A percentile compares a stretch with the other conserved stretches of the same genome.
These are phyloP conservation scores for Naematelia encephala DNA, from an alignment of 768 basidiomycete genomes.

Conservation along the genomic window DNA sequence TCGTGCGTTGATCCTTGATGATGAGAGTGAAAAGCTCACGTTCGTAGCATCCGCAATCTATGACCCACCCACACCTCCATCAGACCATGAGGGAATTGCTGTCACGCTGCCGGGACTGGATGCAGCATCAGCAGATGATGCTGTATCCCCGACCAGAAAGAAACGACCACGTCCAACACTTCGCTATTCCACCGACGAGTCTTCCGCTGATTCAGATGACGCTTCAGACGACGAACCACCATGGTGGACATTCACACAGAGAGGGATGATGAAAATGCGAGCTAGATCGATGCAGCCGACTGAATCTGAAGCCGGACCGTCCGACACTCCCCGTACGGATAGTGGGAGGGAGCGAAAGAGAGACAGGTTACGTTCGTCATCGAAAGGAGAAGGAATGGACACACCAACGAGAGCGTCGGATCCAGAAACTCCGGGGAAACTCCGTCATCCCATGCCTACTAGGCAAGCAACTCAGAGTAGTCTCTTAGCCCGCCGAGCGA, in stretches of 20 bases:
- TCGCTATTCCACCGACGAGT: conserved; percentile 18
- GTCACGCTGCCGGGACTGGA: not conserved
- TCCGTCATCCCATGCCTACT: not conserved
- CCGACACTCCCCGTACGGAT: not conserved
- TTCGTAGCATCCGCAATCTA: conserved; percentile 30
- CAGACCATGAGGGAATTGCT: conserved; percentile 3
- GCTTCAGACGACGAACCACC: conserved; percentile 32
- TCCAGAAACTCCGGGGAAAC: not conserved
- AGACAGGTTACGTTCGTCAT: not conserved
- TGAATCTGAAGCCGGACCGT: not conserved
- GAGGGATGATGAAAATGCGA: conserved; percentile 36
- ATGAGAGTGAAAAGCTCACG: not conserved
- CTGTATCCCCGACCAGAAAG: conserved; percentile 3
- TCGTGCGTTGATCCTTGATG: conserved; percentile 26
- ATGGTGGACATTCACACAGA: conserved; percentile 40
- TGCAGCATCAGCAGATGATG: not conserved
- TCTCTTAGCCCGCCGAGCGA: not conserved
- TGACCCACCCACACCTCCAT: conserved; percentile 33
- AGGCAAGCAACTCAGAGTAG: not conserved
- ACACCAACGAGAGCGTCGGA: not conserved
- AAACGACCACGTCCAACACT: conserved; percentile 20
- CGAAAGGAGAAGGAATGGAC: not conserved
- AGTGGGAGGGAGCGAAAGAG: not conserved
- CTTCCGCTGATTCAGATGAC: conserved; percentile 25
- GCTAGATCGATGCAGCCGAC: conserved; percentile 7